These are phyloP conservation scores for Xylariaceae sp. DNA, from an alignment of 2,329 filamentous ascomycete species.

Conservation along the genomic window DNA sequence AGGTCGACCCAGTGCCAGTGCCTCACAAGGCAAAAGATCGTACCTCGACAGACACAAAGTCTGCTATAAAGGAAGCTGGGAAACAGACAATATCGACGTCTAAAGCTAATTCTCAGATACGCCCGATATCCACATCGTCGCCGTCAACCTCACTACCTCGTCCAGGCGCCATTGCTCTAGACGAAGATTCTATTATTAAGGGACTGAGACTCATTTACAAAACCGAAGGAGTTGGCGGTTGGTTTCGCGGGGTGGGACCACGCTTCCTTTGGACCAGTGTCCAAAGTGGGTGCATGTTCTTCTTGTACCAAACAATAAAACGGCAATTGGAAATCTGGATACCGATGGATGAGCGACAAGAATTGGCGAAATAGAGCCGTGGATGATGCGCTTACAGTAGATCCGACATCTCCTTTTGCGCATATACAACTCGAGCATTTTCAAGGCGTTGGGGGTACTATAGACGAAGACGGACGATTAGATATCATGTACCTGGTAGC, in stretches of 20 bases:
- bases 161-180: slow-evolving; percentile 71
- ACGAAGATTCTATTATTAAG: slow-evolving; percentile 83
- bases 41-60: slow-evolving; percentile 23
- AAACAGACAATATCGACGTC: slow-evolving; percentile 29
- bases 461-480: slow-evolving; percentile 23
- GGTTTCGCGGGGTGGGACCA: slow-evolving; percentile 92
- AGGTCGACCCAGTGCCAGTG: slow-evolving; percentile 50
- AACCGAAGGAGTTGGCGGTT: slow-evolving; percentile 80
- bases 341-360: slow-evolving; percentile 31
- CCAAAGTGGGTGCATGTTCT: slow-evolving; percentile 93
- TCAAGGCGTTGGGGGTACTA: slow-evolving; percentile 29
- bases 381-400: background rate
- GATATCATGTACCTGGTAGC: slow-evolving; percentile 21
- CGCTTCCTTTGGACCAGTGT: slow-evolving; percentile 95
- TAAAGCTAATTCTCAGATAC: slow-evolving; percentile 48
- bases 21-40: slow-evolving; percentile 26
- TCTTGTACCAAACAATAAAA: slow-evolving; percentile 85
- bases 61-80: slow-evolving; percentile 21
- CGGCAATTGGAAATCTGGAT: slow-evolving; percentile 61
- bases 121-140: slow-evolving; percentile 82
- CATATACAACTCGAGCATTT: slow-evolving; percentile 26
- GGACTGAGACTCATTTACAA: slow-evolving; percentile 84
- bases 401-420: slow-evolving; percentile 9
- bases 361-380: slow-evolving; percentile 23
- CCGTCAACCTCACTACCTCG: slow-evolving; percentile 76